phyloP scores from a whole-genome alignment of 2,329 filamentous ascomycete genomes.

The Arthrobotrys iridis region DNA sequence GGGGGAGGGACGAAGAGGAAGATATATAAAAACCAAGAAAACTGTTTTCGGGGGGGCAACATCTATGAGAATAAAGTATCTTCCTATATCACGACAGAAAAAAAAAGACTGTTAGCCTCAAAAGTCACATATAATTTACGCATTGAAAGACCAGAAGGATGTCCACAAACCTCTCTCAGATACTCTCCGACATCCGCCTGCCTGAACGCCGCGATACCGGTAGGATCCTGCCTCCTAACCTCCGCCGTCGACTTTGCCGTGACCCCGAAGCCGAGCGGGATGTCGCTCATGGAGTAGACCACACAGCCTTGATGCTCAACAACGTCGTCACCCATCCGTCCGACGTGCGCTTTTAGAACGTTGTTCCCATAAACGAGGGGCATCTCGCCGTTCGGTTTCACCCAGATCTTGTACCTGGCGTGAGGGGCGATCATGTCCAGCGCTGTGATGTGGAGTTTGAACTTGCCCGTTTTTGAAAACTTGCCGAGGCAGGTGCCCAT shows the following conservation, averaged over 20 bases:
- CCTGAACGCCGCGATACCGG: constrained; percentile 85
- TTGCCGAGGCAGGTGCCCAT: constrained; percentile 93
- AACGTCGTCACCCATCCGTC: constrained; percentile 87
- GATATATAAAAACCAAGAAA: constrained; percentile 14
- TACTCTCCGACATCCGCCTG: constrained; percentile 97
- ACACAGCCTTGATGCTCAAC: constrained; percentile 93
- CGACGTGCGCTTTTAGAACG: constrained; percentile 82
- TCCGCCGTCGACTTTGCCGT: constrained; percentile 88
- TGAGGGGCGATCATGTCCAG: constrained; percentile 88
- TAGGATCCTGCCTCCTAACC: constrained; percentile 84
- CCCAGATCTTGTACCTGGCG: constrained; percentile 95
- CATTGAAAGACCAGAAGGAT: background rate
- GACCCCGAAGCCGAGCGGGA: constrained; percentile 86
- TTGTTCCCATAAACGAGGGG: constrained; percentile 96
- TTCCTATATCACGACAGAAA: constrained; percentile 55
- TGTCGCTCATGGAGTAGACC: constrained; percentile 91
- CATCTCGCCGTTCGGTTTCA: constrained; percentile 96
- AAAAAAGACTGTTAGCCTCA: background rate
- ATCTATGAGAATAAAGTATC: constrained; percentile 57
- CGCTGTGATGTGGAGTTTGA: constrained; percentile 91
- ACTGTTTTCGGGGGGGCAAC: constrained; percentile 10
- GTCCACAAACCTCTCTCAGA: constrained; percentile 73
- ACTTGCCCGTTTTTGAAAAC: constrained; percentile 96
- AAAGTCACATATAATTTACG: background rate
- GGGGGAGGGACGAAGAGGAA: background rate